Percentiles rank a stretch among this genome's conserved stretches.
phyloP scores from a whole-genome alignment of 2,329 filamentous ascomycete species.

The Calonectria multiphialidica region DNA sequence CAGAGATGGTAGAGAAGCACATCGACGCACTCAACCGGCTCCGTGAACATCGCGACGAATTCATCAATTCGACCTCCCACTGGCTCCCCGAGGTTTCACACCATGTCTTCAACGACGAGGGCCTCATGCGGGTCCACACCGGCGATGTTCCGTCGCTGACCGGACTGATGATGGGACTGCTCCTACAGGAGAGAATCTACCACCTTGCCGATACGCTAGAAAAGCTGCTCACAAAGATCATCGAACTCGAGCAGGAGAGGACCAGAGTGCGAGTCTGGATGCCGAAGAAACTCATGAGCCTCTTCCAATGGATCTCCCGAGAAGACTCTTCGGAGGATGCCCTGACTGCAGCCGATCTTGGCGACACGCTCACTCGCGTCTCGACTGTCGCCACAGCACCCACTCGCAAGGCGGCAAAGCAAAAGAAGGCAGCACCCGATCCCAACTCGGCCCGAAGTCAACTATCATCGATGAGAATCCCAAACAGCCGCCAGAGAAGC shows the following conservation, averaged over 20 bases:
- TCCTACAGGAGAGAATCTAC: constrained; percentile 17
- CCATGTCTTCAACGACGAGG: constrained; percentile 14
- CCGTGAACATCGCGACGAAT: constrained; percentile 8
- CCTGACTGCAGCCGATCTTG: constrained; percentile 8
- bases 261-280: constrained; percentile 13
- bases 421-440: background rate
- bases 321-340: constrained; percentile 14
- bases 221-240: background rate
- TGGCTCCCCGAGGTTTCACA: constrained; percentile 7
- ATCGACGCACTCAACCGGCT: background rate
- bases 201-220: constrained; percentile 15
- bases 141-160: constrained; percentile 9
- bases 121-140: constrained; percentile 4
- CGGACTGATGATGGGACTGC: constrained; percentile 18
- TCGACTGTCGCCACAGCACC: constrained; percentile 3
- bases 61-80: constrained; percentile 5
- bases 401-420: background rate
- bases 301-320: constrained; percentile 16
- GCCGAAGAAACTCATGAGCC: constrained; percentile 4
- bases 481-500: constrained; percentile 25
- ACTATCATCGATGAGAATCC: constrained; percentile 11
- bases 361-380: constrained; percentile 22
- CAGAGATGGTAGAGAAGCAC: constrained; percentile 21
- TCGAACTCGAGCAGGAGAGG: constrained; percentile 10
- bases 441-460: constrained; percentile 12